phyloP scores from a whole-genome alignment of 345 rosid genomes.

The Eutrema yunnanense region DNA sequence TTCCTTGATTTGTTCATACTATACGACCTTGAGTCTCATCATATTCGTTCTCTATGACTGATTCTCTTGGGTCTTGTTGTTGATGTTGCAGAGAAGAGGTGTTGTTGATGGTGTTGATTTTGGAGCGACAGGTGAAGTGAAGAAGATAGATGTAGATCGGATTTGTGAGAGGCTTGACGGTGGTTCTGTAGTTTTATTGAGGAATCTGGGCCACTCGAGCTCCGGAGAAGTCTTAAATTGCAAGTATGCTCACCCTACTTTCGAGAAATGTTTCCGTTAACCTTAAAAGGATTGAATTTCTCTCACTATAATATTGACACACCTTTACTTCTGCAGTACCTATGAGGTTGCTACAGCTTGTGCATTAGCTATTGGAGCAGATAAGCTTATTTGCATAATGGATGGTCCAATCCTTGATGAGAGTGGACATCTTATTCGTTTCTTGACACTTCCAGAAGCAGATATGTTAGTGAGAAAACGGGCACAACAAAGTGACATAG shows the following conservation, averaged over 20 bases:
- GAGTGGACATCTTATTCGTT: conserved; percentile 70
- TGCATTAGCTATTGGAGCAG: conserved; percentile 89
- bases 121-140: conserved; percentile 95
- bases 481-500: conserved; percentile 84
- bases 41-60: neutral
- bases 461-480: conserved; percentile 77
- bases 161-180: conserved; percentile 86
- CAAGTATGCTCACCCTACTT: conserved; percentile 54
- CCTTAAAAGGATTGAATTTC: neutral
- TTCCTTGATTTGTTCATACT: conserved; percentile 1
- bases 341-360: conserved; percentile 98
- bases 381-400: conserved; percentile 77
- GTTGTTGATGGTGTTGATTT: conserved; percentile 88
- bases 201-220: conserved; percentile 95
- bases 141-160: conserved; percentile 78
- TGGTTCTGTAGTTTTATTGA: conserved; percentile 75
- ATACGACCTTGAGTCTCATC: neutral
- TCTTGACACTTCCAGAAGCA: conserved; percentile 82
- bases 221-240: conserved; percentile 97
- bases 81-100: conserved; percentile 67
- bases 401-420: conserved; percentile 90
- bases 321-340: conserved; percentile 47
- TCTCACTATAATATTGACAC: neutral
- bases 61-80: conserved; percentile 4
- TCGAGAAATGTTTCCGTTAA: neutral